A percentile compares a stretch with the other conserved stretches of the same genome.
phyloP scores from a whole-genome alignment of 345 rosid genomes.

The Rhodamnia rubescens region DNA sequence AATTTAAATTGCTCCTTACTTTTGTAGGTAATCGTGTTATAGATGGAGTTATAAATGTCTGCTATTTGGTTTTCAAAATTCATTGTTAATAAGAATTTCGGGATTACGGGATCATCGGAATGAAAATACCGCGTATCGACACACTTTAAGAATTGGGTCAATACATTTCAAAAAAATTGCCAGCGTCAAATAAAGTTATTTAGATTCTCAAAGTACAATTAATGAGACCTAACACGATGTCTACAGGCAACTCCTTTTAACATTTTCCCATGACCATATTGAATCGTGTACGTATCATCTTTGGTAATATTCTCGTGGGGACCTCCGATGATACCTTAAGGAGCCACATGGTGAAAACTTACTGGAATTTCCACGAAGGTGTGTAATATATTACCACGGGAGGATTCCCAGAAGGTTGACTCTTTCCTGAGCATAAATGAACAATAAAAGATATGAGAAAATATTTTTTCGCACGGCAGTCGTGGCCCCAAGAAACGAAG shows the following conservation, averaged over 20 bases:
- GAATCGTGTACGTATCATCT: background rate
- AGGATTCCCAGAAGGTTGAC: background rate
- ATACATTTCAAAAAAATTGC: no score
- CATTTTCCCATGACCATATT: no score
- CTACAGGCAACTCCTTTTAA: no score
- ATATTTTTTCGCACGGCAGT: background rate
- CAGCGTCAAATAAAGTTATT: background rate
- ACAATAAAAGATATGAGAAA: background rate
- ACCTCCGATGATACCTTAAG: background rate
- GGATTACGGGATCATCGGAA: background rate
- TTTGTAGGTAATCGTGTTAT: no score
- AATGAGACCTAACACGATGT: no score
- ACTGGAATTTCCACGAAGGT: background rate
- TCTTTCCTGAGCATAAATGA: background rate
- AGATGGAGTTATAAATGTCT: no score
- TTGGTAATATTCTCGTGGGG: background rate
- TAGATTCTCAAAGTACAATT: no score
- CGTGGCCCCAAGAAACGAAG: background rate
- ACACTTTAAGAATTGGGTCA: no score
- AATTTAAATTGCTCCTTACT: no score
- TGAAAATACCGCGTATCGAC: no score
- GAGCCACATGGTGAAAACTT: background rate
- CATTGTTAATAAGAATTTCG: no score
- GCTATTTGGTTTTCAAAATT: no score
- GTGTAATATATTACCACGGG: background rate